Base-by-base conservation (phyloP, 257 asterid genomes). In the Coffea canephora region DNA sequence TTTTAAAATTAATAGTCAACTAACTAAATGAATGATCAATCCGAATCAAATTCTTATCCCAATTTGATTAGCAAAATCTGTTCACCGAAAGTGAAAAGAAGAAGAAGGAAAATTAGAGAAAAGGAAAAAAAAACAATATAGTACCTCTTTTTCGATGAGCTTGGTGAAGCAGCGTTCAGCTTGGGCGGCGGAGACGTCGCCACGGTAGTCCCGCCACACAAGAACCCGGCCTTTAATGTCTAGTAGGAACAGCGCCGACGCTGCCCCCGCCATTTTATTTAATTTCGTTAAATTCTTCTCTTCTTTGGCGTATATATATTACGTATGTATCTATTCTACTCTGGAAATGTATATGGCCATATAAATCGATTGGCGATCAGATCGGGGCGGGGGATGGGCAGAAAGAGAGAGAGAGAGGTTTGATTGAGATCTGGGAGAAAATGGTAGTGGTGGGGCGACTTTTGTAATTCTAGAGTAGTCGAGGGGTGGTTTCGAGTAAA, bases 211-310 rank as follows among this genome's bases (percentile, higher is more conserved):
- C 59, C 99, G 93, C 99, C 99, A 95, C 77, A 95, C 99, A 82
- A 95, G 93, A 78, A 95, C 94, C 70, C 92, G 92, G 84, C 99
- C 99, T 84, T 92, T 95, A 62, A 93, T 92, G 83, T 95, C 99
- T 69, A 95, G 90, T 77, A 95, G 98, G 99, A 95, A 95, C 91
- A 95, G 97, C 93, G 99, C 98, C 79, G 99, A 95, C 79, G 98
- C 98, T 89, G 99, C 99, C 86, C 97, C 98, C 75, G 98, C 91
- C 99, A 95, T 95, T 77, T 34, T 55, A 19, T 1, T 52, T 52
- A 12, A 52, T 52, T 52, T n/a, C 59, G 11, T n/a, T 25, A 41
- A 49, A 39, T 27, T 54, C 66, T 66, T 72, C 36, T 13, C 15
- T 39, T 13, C 23, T 43, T n/a, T 77, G 15, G 39, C 49, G 7